Evolutionary conservation across 371 early-diverging fungal species (phyloP).

Genomic region (Blastocladiella emersonii): DNA sequence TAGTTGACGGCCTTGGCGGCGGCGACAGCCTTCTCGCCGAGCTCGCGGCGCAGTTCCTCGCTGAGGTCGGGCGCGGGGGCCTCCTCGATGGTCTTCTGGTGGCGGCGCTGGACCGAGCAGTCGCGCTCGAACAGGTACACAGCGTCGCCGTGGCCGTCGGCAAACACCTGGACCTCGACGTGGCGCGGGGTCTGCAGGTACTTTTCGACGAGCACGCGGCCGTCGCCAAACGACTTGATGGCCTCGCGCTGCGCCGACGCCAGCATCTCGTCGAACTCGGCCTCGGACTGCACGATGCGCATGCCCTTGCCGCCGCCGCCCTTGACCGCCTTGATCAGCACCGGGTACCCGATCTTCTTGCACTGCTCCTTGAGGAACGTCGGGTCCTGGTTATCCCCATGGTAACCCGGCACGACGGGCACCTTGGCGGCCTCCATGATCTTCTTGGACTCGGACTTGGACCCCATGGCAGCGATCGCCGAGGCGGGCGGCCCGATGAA

Average conservation of each 20-base stretch:
- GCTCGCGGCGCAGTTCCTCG: conserved; percentile 48
- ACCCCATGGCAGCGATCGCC: conserved; percentile 90
- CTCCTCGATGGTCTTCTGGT: conserved; percentile 96
- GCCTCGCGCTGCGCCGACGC: conserved; percentile 74
- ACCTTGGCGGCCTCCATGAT: conserved; percentile 83
- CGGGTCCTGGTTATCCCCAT: conserved; percentile 74
- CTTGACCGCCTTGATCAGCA: conserved; percentile 88
- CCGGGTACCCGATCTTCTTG: conserved; percentile 74
- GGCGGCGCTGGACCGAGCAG: conserved; percentile 92
- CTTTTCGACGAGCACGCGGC: conserved; percentile 81
- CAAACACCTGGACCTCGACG: conserved; percentile 94
- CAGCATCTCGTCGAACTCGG: conserved; percentile 74
- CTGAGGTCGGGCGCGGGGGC: conserved; percentile 69
- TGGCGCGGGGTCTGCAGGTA: conserved; percentile 74
- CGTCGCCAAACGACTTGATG: conserved; percentile 80
- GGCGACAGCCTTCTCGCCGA: conserved; percentile 83
- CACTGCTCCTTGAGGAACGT: conserved; percentile 62
- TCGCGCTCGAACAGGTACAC: conserved; percentile 93
- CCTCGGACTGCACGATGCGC: conserved; percentile 12
- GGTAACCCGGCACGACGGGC: conserved; percentile 87
- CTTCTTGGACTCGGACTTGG: conserved; percentile 84
- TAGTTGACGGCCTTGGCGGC: conserved; percentile 85
- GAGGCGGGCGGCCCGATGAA: conserved; percentile 90
- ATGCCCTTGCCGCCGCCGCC: conserved; percentile 94
- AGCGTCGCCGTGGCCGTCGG: conserved; percentile 72